Conservation (phyloP, 169 alveolate species). For the Eimeria brunetti region DNA sequence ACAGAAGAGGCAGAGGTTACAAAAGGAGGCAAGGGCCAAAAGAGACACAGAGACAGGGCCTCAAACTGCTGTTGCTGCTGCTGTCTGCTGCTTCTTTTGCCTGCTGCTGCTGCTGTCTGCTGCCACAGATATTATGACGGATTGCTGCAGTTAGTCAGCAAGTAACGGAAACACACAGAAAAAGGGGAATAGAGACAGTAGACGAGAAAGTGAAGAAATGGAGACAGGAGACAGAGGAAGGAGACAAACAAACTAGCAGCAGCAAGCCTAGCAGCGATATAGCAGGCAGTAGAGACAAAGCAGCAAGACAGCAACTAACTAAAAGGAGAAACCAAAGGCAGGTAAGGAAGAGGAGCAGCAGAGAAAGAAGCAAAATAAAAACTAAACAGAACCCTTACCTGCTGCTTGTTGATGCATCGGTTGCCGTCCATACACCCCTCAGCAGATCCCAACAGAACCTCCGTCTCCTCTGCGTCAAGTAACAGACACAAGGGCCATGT, state of each 20-base stretch:
- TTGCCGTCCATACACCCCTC: constrained; percentile 67
- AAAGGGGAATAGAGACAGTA: neutral
- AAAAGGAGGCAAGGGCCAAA: neutral
- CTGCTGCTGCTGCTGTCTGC: neutral
- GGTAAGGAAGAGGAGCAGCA: neutral
- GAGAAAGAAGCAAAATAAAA: neutral
- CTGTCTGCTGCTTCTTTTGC: neutral
- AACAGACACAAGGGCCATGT: neutral
- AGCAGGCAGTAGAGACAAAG: neutral
- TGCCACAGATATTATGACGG: neutral
- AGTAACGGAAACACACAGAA: neutral
- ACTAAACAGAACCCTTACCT: neutral
- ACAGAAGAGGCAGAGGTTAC: no score
- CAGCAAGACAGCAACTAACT: neutral
- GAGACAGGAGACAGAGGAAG: neutral
- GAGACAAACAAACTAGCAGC: neutral
- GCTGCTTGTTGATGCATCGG: constrained; percentile 58
- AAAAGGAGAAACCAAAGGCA: neutral
- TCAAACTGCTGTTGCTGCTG: neutral
- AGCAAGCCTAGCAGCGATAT: no score
- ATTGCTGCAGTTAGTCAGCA: neutral
- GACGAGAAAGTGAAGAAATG: neutral
- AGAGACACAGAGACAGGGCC: neutral
- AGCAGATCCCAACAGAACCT: constrained; percentile 4
- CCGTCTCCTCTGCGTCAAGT: constrained; percentile 50